phyloP scores from a whole-genome alignment of 306 rosid genomes.

The Cucurbita moschata region DNA sequence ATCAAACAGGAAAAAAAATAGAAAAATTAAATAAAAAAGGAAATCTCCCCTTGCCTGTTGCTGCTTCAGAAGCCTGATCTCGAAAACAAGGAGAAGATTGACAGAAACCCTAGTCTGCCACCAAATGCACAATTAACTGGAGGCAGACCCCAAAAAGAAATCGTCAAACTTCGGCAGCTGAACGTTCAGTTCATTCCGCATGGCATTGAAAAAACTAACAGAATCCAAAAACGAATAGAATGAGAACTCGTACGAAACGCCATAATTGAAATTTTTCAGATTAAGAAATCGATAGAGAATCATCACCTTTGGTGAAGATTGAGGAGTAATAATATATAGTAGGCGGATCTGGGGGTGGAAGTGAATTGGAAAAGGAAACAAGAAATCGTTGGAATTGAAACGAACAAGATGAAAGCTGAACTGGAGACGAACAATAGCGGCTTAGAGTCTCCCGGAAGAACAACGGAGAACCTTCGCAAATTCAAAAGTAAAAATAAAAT shows the following conservation, averaged over 20 bases:
- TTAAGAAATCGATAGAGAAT: not conserved
- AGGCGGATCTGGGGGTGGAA: not conserved
- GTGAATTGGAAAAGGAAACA: not conserved
- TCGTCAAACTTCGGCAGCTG: not conserved
- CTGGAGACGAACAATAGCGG: constrained; percentile 3
- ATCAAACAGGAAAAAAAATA: not conserved
- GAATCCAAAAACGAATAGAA: not conserved
- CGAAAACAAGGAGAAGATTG: not conserved
- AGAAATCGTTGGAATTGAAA: not conserved
- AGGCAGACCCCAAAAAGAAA: not conserved
- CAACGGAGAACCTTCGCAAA: not conserved
- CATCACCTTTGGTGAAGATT: not conserved
- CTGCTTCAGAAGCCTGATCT: not conserved
- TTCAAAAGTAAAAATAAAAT: not conserved
- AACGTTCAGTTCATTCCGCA: not conserved
- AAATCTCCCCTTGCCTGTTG: not conserved
- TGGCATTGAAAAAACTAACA: not conserved
- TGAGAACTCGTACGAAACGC: not conserved
- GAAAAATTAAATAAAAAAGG: not conserved
- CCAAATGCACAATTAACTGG: constrained; percentile 1
- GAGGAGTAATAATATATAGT: not conserved
- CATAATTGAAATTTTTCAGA: not conserved
- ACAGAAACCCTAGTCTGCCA: constrained; percentile 7
- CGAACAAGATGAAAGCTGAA: constrained; percentile 2
- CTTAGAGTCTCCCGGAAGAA: constrained; percentile 2